Conservation (phyloP, 106 monocot species). For the Iris macrosiphon region DNA sequence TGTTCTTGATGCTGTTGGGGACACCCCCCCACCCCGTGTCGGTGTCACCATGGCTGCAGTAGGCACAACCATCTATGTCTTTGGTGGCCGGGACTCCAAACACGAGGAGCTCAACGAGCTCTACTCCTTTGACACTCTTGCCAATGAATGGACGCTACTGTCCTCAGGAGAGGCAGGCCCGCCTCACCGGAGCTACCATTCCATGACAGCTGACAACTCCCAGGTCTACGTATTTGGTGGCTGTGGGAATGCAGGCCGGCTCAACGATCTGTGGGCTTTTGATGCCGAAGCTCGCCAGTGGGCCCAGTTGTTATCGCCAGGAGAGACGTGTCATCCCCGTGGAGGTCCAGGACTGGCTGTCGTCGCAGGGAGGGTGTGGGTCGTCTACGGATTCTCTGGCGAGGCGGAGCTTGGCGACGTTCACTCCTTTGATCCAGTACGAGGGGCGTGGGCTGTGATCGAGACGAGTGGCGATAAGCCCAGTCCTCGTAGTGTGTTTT, state of each 20-base stretch:
- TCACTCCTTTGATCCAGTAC: conserved; percentile 51
- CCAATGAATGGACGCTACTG: conserved; percentile 48
- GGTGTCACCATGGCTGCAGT: conserved; percentile 79
- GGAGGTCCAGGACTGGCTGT: conserved; percentile 63
- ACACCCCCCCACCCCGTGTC: conserved; percentile 71
- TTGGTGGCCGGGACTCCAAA: conserved; percentile 77
- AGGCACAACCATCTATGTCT: conserved; percentile 51
- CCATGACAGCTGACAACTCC: conserved; percentile 54
- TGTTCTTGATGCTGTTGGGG: conserved; percentile 28
- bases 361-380: conserved; percentile 62
- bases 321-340: conserved; percentile 39
- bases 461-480: conserved; percentile 64
- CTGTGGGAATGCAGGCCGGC: conserved; percentile 66
- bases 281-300: conserved; percentile 27
- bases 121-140: conserved; percentile 68
- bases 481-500: conserved; percentile 71
- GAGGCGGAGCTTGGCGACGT: conserved; percentile 69
- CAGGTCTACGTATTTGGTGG: conserved; percentile 69
- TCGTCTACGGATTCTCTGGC: conserved; percentile 80
- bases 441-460: conserved; percentile 32
- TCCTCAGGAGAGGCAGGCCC: conserved; percentile 56
- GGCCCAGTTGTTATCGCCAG: conserved; percentile 51
- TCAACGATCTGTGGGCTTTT: conserved; percentile 82
- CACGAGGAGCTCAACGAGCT: conserved; percentile 89
- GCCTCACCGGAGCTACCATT: conserved; percentile 89